These are phyloP conservation scores for Suillus subaureus DNA, from an alignment of 768 basidiomycete species.

Conservation along the genomic window DNA sequence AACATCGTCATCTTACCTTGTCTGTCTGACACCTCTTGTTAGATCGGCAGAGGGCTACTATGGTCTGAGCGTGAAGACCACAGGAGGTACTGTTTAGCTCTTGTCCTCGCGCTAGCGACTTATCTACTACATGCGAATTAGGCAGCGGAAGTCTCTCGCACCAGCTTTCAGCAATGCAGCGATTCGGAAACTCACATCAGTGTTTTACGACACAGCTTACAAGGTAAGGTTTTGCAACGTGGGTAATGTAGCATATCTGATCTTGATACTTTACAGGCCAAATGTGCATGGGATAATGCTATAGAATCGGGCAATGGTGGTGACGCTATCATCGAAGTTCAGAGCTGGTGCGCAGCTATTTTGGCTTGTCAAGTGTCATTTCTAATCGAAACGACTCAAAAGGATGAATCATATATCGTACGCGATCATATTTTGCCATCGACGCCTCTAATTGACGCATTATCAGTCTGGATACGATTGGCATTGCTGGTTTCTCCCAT, in stretches of 20 bases:
- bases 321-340: slow-evolving; percentile 46
- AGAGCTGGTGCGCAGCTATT: slow-evolving; percentile 40
- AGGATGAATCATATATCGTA: too few relatives aligned
- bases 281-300: slow-evolving; percentile 33
- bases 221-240: slow-evolving; percentile 31
- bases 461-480: too few relatives aligned
- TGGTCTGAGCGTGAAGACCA: slow-evolving; percentile 45
- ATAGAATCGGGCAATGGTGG: slow-evolving; percentile 24
- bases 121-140: neutral
- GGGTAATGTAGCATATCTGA: neutral
- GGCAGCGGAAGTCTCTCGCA: slow-evolving; percentile 41
- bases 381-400: neutral
- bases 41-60: slow-evolving; percentile 33
- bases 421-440: too few relatives aligned
- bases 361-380: too few relatives aligned
- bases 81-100: slow-evolving; percentile 32
- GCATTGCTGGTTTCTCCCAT: too few relatives aligned
- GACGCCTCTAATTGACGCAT: too few relatives aligned
- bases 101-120: slow-evolving; percentile 25
- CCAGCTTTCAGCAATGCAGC: slow-evolving; percentile 46
- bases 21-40: neutral
- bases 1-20: neutral
- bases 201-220: slow-evolving; percentile 46
- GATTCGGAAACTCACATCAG: slow-evolving; percentile 36
- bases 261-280: slow-evolving; percentile 22